Percentiles rank a stretch among this genome's conserved stretches.
These are phyloP conservation scores for Xylariaceae sp. DNA, from an alignment of 2,329 filamentous ascomycete genomes.

Conservation along the genomic window DNA sequence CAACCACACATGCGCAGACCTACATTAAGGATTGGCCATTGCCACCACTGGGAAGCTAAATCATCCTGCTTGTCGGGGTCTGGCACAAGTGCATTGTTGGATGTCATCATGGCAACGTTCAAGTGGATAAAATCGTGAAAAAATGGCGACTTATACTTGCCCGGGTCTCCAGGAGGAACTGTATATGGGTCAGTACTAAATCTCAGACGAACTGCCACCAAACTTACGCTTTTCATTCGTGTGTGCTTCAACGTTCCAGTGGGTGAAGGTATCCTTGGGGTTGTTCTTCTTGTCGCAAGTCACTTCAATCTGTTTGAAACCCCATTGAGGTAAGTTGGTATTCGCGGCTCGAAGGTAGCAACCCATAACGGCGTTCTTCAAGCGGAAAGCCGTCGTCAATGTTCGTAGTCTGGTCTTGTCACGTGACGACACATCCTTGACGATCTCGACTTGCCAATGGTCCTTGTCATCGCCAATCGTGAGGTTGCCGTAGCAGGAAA, in stretches of 20 bases:
- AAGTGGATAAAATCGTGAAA: conserved; percentile 95
- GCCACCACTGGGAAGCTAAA: conserved; percentile 93
- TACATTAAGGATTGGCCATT: conserved; percentile 94
- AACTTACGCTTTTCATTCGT: conserved; percentile 83
- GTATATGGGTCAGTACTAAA: conserved; percentile 15
- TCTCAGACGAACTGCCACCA: background rate
- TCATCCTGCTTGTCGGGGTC: conserved; percentile 99
- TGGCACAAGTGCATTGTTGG: conserved; percentile 95
- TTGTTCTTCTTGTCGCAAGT: conserved; percentile 93
- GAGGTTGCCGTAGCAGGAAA: conserved; percentile 91
- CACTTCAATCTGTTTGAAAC: conserved; percentile 98
- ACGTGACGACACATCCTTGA: conserved; percentile 79
- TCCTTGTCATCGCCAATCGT: conserved; percentile 97
- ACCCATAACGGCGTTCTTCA: conserved; percentile 73
- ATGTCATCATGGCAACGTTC: conserved; percentile 99
- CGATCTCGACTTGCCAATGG: conserved; percentile 91
- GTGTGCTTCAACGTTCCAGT: conserved; percentile 98
- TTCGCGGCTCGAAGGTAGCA: conserved; percentile 96
- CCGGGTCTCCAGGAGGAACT: conserved; percentile 86
- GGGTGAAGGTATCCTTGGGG: conserved; percentile 86
- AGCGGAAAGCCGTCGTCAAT: conserved; percentile 85
- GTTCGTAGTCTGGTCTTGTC: conserved; percentile 84
- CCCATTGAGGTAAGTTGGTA: conserved; percentile 95
- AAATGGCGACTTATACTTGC: conserved; percentile 94
- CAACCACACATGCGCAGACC: conserved; percentile 98